Evolutionary conservation across 345 rosid species (phyloP).

Genomic region (Arabidopsis suecica): DNA sequence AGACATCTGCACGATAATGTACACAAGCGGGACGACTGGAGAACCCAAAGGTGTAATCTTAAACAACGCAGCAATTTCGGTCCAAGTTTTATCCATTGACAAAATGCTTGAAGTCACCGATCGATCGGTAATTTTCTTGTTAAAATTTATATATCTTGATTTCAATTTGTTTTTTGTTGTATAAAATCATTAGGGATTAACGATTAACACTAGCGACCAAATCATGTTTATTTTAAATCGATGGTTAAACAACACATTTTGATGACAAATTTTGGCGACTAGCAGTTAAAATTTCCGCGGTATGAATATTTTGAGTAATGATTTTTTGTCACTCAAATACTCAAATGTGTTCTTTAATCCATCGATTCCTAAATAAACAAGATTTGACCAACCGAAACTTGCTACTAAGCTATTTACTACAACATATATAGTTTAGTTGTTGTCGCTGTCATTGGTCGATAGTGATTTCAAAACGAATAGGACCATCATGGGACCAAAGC

Average conservation of each 20-base stretch:
- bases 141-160: neutral
- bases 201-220: neutral
- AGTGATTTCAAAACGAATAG: neutral
- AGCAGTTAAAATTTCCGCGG: neutral
- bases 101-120: conserved; percentile 64
- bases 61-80: conserved; percentile 63
- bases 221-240: neutral
- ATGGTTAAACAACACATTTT: neutral
- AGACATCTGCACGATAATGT: conserved; percentile 89
- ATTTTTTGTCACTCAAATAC: neutral
- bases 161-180: neutral
- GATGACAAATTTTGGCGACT: neutral
- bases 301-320: neutral
- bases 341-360: neutral
- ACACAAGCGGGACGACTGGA: conserved; percentile 97
- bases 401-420: neutral
- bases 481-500: too few relatives aligned
- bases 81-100: conserved; percentile 83
- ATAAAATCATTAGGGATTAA: neutral
- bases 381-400: neutral
- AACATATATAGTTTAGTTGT: neutral
- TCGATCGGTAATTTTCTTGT: conserved; percentile 53
- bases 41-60: conserved; percentile 95
- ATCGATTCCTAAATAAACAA: neutral
- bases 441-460: neutral